Percentiles rank a stretch among this genome's conserved stretches.
Evolutionary conservation across 2,329 filamentous ascomycete species (phyloP).

Genomic region (Shiraia bambusicola): DNA sequence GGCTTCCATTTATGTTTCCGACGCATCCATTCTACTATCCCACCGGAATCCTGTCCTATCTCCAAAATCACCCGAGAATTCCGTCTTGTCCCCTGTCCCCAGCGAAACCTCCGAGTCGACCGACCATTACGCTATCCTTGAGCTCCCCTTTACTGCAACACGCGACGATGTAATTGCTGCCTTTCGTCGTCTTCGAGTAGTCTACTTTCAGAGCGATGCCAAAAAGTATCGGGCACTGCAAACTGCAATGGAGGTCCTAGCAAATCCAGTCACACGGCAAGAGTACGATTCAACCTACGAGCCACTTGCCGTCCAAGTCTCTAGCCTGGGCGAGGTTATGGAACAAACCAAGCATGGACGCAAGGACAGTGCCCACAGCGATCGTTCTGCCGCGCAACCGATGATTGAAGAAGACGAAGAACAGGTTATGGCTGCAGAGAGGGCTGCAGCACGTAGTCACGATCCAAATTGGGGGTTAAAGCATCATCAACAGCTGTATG

Average conservation of each 20-base stretch:
- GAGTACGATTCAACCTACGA: slow-evolving; percentile 32
- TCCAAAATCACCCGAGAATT: slow-evolving; percentile 14
- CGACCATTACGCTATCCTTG: slow-evolving; percentile 37
- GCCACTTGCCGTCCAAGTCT: slow-evolving; percentile 7
- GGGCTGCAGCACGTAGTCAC: slow-evolving; percentile 9
- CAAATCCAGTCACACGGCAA: slow-evolving; percentile 28
- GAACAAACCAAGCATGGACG: slow-evolving; percentile 24
- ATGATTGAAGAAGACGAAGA: slow-evolving; percentile 22
- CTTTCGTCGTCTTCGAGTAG: slow-evolving; percentile 28
- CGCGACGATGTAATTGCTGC: slow-evolving; percentile 33
- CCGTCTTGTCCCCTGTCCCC: slow-evolving; percentile 12
- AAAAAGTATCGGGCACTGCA: slow-evolving; percentile 35
- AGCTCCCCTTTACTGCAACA: slow-evolving; percentile 25
- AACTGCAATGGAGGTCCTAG: slow-evolving; percentile 33
- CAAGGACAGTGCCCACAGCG: slow-evolving; percentile 25
- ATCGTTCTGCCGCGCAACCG: slow-evolving; percentile 10
- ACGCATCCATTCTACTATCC: slow-evolving; percentile 25
- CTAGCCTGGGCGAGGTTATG: slow-evolving; percentile 14
- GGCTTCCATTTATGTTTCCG: slow-evolving; percentile 31
- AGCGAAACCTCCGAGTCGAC: slow-evolving; percentile 21
- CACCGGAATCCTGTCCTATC: slow-evolving; percentile 23
- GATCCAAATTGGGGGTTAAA: slow-evolving; percentile 34
- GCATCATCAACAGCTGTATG: slow-evolving; percentile 17
- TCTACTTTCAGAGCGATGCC: slow-evolving; percentile 32
- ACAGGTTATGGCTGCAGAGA: slow-evolving; percentile 1